Evolutionary conservation across 2,329 filamentous ascomycete species (phyloP), one percentile per base, ranked within the genome.

Genomic region (Harringtonia lauricola): DNA sequence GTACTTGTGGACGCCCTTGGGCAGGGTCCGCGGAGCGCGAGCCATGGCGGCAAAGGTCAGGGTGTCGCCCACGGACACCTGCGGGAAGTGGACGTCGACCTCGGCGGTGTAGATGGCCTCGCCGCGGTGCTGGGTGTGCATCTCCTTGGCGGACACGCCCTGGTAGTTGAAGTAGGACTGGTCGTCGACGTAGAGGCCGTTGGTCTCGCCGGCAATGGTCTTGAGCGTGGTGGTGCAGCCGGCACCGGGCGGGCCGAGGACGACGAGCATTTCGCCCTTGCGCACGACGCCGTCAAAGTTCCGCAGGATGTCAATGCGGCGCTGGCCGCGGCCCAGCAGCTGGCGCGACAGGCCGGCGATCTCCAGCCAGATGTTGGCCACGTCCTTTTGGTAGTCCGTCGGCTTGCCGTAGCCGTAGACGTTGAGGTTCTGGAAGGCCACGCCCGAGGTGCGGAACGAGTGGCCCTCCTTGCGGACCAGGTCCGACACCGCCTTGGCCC

Each of bases 51-150:
- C 85, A 49, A 90, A 90, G 43, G 77, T 81, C 38, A 90, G 70
- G 1, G 86, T 92, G 54, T 90, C 82, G 41, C 83, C 83, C 36
- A 90, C 85, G 2, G 76, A 80, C 54, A 92, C 64, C 64, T 81
- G 75, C 13, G 84, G 83, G 56, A 89, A 89, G 62, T 89, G 84
- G 5, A 84, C 81, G 57, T 94, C 87, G 30, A 86, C 81, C 60
- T 92, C 86, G 47, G 84, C 84, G 0, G 84, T 89, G 64, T 92
- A 92, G 59, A 92, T 89, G 49, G 84, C 84, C 63, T 94, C 86
- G 51, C 86, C 86, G 24, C 84, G 80, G 64, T 90, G 88, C 49
- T 75, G 69, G 12, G 75, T 76, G 63, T 84, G 77, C 83, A 92
- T 90, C 57, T 86, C 75, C 55, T 84, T 64, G 44, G 84, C 72